phyloP scores from a whole-genome alignment of 169 alveolate species.

The Plasmodium chabaudi region DNA sequence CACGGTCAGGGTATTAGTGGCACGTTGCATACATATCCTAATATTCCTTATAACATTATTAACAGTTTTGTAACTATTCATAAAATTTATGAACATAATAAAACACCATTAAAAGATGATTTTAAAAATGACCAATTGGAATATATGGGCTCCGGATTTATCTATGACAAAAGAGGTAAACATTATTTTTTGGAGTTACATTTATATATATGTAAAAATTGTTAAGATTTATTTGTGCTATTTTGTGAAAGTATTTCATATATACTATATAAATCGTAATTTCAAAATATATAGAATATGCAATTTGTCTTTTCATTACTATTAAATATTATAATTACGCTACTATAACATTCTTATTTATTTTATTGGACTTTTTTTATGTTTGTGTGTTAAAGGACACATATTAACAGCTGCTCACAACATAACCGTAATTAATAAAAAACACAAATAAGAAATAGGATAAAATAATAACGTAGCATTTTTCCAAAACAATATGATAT shows the following conservation, averaged over 20 bases:
- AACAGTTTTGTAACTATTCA: conserved; percentile 64
- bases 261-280: too few species aligned
- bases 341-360: too few species aligned
- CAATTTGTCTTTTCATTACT: too few species aligned
- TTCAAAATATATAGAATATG: too few species aligned
- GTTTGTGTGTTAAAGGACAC: conserved; percentile 24
- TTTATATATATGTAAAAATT: not conserved
- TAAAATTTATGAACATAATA: conserved; percentile 23
- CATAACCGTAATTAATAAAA: conserved; percentile 29
- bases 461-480: not conserved
- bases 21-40: not conserved
- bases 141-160: conserved; percentile 68
- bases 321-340: too few species aligned
- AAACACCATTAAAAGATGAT: conserved; percentile 9
- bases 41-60: conserved; percentile 18
- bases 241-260: too few species aligned
- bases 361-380: too few species aligned
- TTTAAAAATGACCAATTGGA: conserved; percentile 34
- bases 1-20: too few species aligned
- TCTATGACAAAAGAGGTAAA: conserved; percentile 57
- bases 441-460: not conserved
- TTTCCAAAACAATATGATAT: not conserved
- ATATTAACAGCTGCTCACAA: conserved; percentile 71
- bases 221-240: not conserved
- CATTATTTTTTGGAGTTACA: not conserved